Conservation (phyloP, 371 early-diverging fungal genomes). For the Apophysomyces trapeziformis region DNA sequence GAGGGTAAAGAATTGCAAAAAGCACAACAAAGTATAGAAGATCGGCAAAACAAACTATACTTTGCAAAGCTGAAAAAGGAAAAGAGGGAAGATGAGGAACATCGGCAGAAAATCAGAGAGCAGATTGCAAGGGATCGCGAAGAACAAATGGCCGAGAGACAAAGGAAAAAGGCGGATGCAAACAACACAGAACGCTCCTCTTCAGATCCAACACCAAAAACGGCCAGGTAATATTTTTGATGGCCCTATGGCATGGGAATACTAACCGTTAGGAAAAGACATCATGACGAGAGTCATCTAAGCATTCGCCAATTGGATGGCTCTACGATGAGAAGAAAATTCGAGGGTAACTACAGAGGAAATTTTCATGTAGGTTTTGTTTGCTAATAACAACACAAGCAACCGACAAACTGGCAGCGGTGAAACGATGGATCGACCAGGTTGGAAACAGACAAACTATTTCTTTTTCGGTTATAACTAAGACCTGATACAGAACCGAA, state of each 20-base stretch:
- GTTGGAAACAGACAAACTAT: conserved; percentile 19
- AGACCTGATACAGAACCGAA: conserved; percentile 26
- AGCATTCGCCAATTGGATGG: conserved; percentile 54
- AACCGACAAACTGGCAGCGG: conserved; percentile 32
- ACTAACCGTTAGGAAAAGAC: not conserved
- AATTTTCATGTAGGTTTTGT: not conserved
- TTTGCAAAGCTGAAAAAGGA: conserved; percentile 48
- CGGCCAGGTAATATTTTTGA: not conserved
- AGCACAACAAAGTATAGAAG: conserved; percentile 26
- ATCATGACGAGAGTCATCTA: conserved; percentile 28
- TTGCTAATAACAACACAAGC: conserved; percentile 20
- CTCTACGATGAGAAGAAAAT: conserved; percentile 39
- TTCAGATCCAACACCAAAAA: not conserved
- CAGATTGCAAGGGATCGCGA: conserved; percentile 52
- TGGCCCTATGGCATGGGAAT: not conserved
- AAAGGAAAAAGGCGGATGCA: conserved; percentile 3
- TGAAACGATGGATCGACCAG: conserved; percentile 46
- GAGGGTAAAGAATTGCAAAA: conserved; percentile 42
- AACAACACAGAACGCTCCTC: not conserved
- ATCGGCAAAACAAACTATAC: conserved; percentile 39
- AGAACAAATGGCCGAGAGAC: conserved; percentile 35
- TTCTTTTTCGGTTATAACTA: not conserved
- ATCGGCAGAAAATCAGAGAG: conserved; percentile 40
- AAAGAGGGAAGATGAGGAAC: conserved; percentile 45
- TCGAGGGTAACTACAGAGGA: conserved; percentile 30